Evolutionary conservation across 352 stramenopile species (phyloP), one percentile per base, ranked within the genome.

Genomic region (Phytophthora nicotianae): DNA sequence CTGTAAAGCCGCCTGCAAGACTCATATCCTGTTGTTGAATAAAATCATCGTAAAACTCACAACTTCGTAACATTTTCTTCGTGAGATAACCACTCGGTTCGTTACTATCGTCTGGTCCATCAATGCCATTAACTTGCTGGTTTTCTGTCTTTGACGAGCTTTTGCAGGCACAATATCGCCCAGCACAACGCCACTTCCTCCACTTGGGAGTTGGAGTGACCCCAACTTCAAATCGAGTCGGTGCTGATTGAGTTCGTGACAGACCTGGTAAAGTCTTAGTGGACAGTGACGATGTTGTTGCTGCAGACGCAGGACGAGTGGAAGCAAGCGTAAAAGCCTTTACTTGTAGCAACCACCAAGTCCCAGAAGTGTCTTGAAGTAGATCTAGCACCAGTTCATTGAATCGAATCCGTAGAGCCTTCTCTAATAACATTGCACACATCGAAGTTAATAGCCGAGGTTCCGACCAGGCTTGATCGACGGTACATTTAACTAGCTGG

Each of bases 321-420:
- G 51, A 62, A 51, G 19, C 23, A 42, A 74, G 35, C 11, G 80
- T 71, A 33, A 93, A 90, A 2, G 81, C 77, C 49, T 93, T 90
- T 7, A 93, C 67, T 51, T 93, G 83, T 7, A 91, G 55, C 8
- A 90, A 40, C 81, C 81, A 88, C 83, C 83, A 91, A 21, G 43
- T 33, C 4, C 85, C 81, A 43, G 70, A 50, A 2, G 24, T 40
- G 37, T 86, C 77, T 56, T 93, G 79, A 0, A 86, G 37, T 21
- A 91, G 58, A 65, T 91, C 84, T 17, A 87, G 38, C 8, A 78
- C 79, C 2, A 91, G 27, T 50, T 87, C 74, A 5, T 41, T 68
- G 19, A 92, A 75, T 10, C 72, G 70, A 19, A 78, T 46, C 16
- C 63, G 58, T 16, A 91, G 19, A 19, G 72, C 21, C 16, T 54